Evolutionary conservation across 2,329 filamentous ascomycete genomes (phyloP).

Genomic region (Lachnellula subtilissima): DNA sequence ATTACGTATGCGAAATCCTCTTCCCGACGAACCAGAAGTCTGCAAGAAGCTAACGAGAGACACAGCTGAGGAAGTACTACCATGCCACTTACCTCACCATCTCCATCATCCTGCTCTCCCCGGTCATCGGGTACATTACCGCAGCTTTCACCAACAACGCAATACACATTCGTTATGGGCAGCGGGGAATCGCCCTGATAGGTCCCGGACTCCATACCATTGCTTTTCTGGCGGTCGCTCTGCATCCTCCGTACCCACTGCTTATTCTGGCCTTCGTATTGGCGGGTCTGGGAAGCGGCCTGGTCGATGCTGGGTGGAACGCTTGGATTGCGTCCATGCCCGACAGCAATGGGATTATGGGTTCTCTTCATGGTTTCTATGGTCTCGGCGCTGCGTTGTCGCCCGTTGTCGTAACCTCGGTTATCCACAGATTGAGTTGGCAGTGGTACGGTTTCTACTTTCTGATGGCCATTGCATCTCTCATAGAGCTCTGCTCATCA

Average conservation of each 20-base stretch:
- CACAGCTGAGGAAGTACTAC: no score
- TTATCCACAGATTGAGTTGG: neutral
- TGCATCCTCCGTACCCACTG: neutral
- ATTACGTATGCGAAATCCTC: no score
- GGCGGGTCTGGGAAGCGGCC: neutral
- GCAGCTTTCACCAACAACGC: neutral
- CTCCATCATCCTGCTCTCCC: no score
- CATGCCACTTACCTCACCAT: no score
- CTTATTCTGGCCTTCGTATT: neutral
- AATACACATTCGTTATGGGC: neutral
- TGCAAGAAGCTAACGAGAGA: no score
- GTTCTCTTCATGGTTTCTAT: neutral
- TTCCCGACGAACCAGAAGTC: no score
- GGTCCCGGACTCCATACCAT: neutral
- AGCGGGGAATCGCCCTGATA: neutral
- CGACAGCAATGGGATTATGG: neutral
- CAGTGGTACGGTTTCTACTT: neutral
- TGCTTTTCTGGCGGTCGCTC: neutral
- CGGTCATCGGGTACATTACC: neutral
- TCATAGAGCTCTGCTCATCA: neutral
- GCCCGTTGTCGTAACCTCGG: neutral
- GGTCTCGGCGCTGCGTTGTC: neutral
- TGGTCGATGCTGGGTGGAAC: neutral
- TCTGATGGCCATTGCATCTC: neutral
- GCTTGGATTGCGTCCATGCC: neutral